These are phyloP conservation scores for Lumnitzera racemosa DNA, from an alignment of 345 rosid species.

Conservation along the genomic window DNA sequence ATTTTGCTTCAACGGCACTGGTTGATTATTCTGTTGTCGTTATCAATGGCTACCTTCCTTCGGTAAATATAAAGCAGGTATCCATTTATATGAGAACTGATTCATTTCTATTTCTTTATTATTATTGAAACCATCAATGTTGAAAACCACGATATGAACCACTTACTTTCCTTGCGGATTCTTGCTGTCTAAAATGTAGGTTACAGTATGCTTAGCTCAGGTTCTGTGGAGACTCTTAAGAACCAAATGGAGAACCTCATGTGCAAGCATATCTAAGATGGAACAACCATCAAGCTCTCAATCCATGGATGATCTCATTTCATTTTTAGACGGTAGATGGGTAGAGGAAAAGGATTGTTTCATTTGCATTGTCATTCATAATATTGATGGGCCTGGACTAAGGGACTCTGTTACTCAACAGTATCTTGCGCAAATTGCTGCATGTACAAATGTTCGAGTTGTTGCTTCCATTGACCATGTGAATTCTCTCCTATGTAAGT, in stretches of 20 bases:
- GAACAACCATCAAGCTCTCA: constrained; percentile 56
- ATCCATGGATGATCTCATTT: constrained; percentile 64
- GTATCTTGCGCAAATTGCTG: constrained; percentile 68
- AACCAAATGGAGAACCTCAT: constrained; percentile 27
- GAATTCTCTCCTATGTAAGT: constrained; percentile 76
- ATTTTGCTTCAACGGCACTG: constrained; percentile 77
- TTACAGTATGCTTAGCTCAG: constrained; percentile 53
- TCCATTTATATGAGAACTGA: neutral
- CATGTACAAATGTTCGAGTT: constrained; percentile 60
- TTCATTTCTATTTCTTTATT: neutral
- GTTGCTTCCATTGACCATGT: constrained; percentile 93
- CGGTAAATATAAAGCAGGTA: constrained; percentile 82
- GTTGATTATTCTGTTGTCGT: constrained; percentile 66
- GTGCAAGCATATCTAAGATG: constrained; percentile 26
- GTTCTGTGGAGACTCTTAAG: constrained; percentile 58
- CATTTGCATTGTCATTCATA: constrained; percentile 63
- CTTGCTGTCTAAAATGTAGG: constrained; percentile 28
- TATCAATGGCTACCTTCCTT: constrained; percentile 84
- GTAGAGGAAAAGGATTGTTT: constrained; percentile 46
- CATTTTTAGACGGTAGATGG: constrained; percentile 43
- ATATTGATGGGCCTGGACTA: constrained; percentile 84
- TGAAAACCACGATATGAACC: neutral
- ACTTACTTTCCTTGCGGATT: neutral
- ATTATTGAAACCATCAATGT: neutral
- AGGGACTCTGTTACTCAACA: constrained; percentile 80